These are phyloP conservation scores for Kodamaea lidongshanica DNA, from an alignment of 805 yeast genomes.

Conservation along the genomic window DNA sequence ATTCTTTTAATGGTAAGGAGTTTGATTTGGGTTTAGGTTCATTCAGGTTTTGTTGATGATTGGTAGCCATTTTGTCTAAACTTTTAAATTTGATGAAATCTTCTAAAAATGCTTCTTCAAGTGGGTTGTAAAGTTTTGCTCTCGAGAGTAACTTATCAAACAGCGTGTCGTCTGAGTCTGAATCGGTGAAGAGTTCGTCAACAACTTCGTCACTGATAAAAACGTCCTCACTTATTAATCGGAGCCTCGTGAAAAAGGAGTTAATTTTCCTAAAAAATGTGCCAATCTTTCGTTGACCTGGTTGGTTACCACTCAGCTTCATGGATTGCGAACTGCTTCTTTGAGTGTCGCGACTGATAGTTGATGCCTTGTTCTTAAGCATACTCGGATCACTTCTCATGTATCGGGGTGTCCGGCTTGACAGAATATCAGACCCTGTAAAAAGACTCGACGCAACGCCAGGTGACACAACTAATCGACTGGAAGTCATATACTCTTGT, in stretches of 20 bases:
- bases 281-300: conserved; percentile 4
- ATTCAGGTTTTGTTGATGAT: conserved; percentile 11
- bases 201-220: conserved; percentile 45
- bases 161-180: conserved; percentile 24
- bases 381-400: too few species aligned
- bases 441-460: too few species aligned
- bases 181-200: conserved; percentile 44
- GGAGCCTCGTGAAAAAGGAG: conserved; percentile 27
- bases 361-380: too few species aligned
- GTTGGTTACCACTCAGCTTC: too few species aligned
- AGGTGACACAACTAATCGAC: too few species aligned
- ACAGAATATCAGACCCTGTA: too few species aligned
- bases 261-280: conserved; percentile 33
- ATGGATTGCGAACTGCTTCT: too few species aligned
- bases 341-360: too few species aligned
- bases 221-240: conserved; percentile 43
- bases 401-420: too few species aligned
- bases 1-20: too few species aligned
- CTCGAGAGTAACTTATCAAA: conserved; percentile 17
- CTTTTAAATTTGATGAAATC: conserved; percentile 26
- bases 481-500: too few species aligned
- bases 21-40: conserved; percentile 10
- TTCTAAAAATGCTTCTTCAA: conserved; percentile 28
- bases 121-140: conserved; percentile 17
- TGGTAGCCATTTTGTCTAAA: conserved; percentile 28